These are phyloP conservation scores for Omphalotus guepiniiformis DNA, from an alignment of 768 basidiomycete genomes.

Conservation along the genomic window DNA sequence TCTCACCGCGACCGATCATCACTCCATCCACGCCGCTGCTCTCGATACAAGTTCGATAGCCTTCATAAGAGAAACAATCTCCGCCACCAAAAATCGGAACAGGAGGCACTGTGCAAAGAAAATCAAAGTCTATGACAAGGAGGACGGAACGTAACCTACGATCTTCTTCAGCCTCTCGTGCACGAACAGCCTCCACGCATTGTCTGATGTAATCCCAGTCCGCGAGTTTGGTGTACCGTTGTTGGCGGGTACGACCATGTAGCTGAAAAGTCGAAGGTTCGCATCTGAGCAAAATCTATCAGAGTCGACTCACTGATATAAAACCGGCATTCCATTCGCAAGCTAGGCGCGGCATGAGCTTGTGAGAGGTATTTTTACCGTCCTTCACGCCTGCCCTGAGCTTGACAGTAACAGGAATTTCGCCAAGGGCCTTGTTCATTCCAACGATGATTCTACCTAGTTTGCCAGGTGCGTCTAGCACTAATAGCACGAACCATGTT, in stretches of 20 bases:
- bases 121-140: neutral
- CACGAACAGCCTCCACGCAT: constrained; percentile 79
- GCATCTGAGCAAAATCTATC: neutral
- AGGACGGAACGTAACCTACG: constrained; percentile 38
- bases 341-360: constrained; percentile 77
- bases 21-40: constrained; percentile 87
- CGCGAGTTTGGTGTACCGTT: constrained; percentile 87
- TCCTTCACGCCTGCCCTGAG: constrained; percentile 93
- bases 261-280: constrained; percentile 46
- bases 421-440: constrained; percentile 88
- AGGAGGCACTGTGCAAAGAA: constrained; percentile 50
- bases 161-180: constrained; percentile 64
- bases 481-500: constrained; percentile 32
- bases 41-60: constrained; percentile 75
- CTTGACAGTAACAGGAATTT: constrained; percentile 88
- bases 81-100: constrained; percentile 98
- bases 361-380: constrained; percentile 79
- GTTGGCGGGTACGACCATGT: constrained; percentile 94
- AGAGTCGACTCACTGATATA: constrained; percentile 33
- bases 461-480: constrained; percentile 78
- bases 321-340: constrained; percentile 44
- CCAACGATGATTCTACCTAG: constrained; percentile 85
- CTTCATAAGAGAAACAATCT: constrained; percentile 86
- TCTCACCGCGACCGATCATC: constrained; percentile 92
- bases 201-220: constrained; percentile 94